Percentiles rank a stretch among this genome's conserved stretches.
Conservation (phyloP, 176 grass and related monocot genomes). For the Musa acuminata region DNA sequence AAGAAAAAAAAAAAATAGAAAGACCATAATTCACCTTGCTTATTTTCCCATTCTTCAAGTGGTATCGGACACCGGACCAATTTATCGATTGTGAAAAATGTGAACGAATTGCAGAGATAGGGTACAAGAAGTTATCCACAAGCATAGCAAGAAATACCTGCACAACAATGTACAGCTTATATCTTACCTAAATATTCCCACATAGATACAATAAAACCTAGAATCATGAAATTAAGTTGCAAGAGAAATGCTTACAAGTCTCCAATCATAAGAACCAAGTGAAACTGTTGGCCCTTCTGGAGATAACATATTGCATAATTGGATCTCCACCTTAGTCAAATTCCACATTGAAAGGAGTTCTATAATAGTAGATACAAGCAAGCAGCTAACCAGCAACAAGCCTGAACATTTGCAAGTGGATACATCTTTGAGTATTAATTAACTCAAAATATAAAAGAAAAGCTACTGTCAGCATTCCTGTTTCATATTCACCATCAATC, state of each 20-base stretch:
- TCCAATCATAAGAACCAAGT: conserved; percentile 89
- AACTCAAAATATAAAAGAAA: too few relatives aligned
- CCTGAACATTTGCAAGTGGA: conserved; percentile 34
- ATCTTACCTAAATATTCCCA: not conserved
- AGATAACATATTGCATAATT: conserved; percentile 91
- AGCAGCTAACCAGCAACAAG: conserved; percentile 48
- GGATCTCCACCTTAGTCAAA: conserved; percentile 89
- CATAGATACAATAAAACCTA: not conserved
- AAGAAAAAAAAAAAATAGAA: not conserved
- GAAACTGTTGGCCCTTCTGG: conserved; percentile 74
- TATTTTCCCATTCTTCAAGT: conserved; percentile 97
- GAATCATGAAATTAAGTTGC: not conserved
- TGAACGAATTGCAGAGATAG: conserved; percentile 71
- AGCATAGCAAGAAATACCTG: conserved; percentile 91
- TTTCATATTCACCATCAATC: not conserved
- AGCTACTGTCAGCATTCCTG: too few relatives aligned
- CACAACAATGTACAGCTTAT: not conserved
- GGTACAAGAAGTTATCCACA: conserved; percentile 95
- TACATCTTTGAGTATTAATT: too few relatives aligned
- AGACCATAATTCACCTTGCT: conserved; percentile 48
- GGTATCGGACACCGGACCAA: conserved; percentile 91
- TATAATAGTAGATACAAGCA: conserved; percentile 73
- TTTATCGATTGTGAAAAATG: conserved; percentile 96
- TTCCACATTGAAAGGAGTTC: conserved; percentile 99
- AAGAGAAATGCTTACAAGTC: conserved; percentile 62